These are phyloP conservation scores for Linnemannia exigua DNA, from an alignment of 192 early-diverging fungal genomes.

Conservation along the genomic window DNA sequence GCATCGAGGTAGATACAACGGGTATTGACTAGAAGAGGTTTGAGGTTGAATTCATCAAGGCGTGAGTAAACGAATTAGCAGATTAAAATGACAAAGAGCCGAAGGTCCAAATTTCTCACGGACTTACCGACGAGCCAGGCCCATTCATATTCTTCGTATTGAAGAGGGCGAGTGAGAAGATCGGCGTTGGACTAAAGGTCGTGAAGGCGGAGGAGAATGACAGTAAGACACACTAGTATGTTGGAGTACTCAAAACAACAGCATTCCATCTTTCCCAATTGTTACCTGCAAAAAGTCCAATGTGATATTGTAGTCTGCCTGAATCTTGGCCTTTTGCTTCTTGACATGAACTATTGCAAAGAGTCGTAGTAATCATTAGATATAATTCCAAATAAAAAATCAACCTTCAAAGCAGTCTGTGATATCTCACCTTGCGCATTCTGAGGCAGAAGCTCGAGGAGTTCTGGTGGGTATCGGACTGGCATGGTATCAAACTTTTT, in stretches of 20 bases:
- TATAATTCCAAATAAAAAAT: not conserved
- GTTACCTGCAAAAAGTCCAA: conserved; percentile 20
- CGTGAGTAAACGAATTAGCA: not conserved
- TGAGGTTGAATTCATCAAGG: not conserved
- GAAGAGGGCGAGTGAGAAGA: conserved; percentile 28
- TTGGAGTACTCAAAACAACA: not conserved
- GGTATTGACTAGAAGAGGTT: conserved; percentile 65
- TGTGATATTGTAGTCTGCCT: conserved; percentile 56
- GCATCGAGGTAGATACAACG: conserved; percentile 68
- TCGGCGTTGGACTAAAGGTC: conserved; percentile 24
- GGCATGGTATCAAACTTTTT: conserved; percentile 68
- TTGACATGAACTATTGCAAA: conserved; percentile 53
- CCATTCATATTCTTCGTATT: conserved; percentile 65
- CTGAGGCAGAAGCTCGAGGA: conserved; percentile 54
- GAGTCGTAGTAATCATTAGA: not conserved
- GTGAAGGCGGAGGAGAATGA: not conserved
- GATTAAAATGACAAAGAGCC: not conserved
- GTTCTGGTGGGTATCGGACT: conserved; percentile 57
- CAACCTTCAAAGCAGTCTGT: too few species aligned
- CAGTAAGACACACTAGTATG: not conserved
- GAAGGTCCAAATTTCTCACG: not conserved
- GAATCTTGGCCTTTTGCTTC: conserved; percentile 62
- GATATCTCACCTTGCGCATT: conserved; percentile 56
- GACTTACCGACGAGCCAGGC: conserved; percentile 74
- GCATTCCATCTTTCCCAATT: not conserved